These are phyloP conservation scores for Mycosphaerelloides madeirae DNA, from an alignment of 2,329 filamentous ascomycete species.

Conservation along the genomic window DNA sequence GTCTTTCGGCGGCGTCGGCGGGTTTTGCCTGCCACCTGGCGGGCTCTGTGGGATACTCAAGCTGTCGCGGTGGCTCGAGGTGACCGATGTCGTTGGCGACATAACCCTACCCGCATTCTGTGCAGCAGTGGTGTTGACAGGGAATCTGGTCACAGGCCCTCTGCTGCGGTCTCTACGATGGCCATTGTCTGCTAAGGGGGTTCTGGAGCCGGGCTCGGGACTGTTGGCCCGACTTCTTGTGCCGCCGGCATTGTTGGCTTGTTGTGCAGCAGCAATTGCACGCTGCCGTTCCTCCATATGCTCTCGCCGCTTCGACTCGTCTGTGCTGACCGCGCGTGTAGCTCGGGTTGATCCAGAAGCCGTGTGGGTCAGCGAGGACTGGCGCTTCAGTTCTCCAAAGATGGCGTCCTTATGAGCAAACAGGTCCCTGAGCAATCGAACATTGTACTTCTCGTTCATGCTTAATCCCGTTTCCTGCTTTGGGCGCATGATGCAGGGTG, in stretches of 20 bases:
- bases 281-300: conserved; percentile 91
- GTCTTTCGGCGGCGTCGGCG: conserved; percentile 9
- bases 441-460: conserved; percentile 90
- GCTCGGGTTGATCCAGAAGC: conserved; percentile 58
- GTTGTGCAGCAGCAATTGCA: conserved; percentile 57
- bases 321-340: conserved; percentile 77
- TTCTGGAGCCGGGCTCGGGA: conserved; percentile 35
- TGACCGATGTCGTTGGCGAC: conserved; percentile 28
- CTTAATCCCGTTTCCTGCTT: conserved; percentile 83
- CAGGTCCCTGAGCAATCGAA: conserved; percentile 84
- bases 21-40: conserved; percentile 13
- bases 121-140: conserved; percentile 57
- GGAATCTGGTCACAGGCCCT: conserved; percentile 67
- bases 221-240: conserved; percentile 45
- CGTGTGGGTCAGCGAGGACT: conserved; percentile 66
- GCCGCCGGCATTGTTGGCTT: conserved; percentile 22
- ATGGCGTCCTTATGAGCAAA: conserved; percentile 93
- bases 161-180: conserved; percentile 80
- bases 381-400: conserved; percentile 92
- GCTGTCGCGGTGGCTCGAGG: conserved; percentile 53
- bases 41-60: conserved; percentile 73
- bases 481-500: conserved; percentile 83
- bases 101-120: conserved; percentile 38
- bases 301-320: conserved; percentile 90
- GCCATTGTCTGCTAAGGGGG: conserved; percentile 25